Base-by-base conservation (phyloP, 108 stramenopile species). In the Nannochloropsis oceanica region DNA sequence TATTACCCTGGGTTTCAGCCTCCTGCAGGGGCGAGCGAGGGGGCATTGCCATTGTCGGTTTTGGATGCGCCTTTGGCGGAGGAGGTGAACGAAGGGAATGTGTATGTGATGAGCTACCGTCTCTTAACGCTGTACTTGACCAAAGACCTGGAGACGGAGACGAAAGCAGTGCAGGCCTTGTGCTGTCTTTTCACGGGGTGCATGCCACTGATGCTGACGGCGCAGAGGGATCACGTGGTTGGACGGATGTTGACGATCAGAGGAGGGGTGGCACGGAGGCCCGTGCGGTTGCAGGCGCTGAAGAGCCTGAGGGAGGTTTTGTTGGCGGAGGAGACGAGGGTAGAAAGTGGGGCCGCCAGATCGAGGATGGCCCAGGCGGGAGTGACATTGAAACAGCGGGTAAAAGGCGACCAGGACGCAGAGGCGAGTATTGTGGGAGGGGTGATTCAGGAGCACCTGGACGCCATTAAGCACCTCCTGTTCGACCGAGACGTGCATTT, bases 361-460 rank as follows among this genome's bases (percentile, higher is more conserved):
- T 83, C 43, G n/a, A 46, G 79, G 43, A 87, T 87, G 86, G 86
- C 44, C 80, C 82, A 82, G 12, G 79, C 86, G 79, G 86, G 86
- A 13, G 86, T 86, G 24, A 84, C 46, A 13, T 43, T 87, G 18
- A 82, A 79, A 8, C 86, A 87, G 82, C 83, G 86, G 73, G 86
- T 87, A 26, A 82, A 83, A 27, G 86, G 86, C 18, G 86, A 87
- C 83, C 86, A 87, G 83, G 86, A 87, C 83, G 83, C 81, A 26
- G 86, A 87, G 86, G 83, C 82, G 79, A 83, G 82, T 13, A 82
- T 87, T 12, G 86, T 87, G 44, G 86, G 86, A 12, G 86, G 86
- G 44, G 86, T 87, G 24, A 9, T 87, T 43, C 86, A 87, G 82
- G 27, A 83, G 86, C 86, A 87, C 86, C 79, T 87, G 44, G 26